A percentile compares a stretch with the other conserved stretches of the same genome.
Evolutionary conservation across 345 rosid species (phyloP).

Genomic region (Syzygium grande): DNA sequence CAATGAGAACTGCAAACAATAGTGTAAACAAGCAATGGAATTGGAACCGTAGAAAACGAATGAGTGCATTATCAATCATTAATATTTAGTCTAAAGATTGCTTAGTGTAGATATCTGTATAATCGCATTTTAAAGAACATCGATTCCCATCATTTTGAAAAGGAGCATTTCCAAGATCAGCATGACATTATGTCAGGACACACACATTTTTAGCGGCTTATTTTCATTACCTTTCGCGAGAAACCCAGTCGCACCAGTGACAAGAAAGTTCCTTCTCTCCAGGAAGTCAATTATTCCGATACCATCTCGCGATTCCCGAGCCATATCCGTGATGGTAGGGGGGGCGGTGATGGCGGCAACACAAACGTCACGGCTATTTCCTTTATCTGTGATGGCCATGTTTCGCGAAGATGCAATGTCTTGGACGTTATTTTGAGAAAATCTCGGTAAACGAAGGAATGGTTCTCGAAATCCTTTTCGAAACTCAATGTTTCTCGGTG

Average conservation of each 20-base stretch:
- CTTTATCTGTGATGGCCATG: neutral
- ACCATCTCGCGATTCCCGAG: neutral
- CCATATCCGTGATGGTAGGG: neutral
- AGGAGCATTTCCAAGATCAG: neutral
- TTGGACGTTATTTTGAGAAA: neutral
- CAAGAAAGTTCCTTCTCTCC: neutral
- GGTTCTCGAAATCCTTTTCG: neutral
- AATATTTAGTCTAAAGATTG: neutral
- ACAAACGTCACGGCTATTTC: neutral
- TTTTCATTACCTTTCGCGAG: conserved; percentile 1
- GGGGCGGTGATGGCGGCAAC: neutral
- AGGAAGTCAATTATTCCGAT: conserved; percentile 1
- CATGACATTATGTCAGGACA: neutral
- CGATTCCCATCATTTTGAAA: neutral
- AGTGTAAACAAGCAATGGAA: neutral
- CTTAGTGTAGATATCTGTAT: neutral
- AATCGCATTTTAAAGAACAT: neutral
- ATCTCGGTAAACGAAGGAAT: neutral
- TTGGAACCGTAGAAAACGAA: neutral
- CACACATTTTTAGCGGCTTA: neutral
- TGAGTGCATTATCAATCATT: neutral
- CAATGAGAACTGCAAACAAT: conserved; percentile 3
- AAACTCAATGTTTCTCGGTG: neutral
- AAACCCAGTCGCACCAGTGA: conserved; percentile 6
- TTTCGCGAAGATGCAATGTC: neutral